Conservation (phyloP, 2,329 filamentous ascomycete species). For the Colletotrichum neosansevieriae region DNA sequence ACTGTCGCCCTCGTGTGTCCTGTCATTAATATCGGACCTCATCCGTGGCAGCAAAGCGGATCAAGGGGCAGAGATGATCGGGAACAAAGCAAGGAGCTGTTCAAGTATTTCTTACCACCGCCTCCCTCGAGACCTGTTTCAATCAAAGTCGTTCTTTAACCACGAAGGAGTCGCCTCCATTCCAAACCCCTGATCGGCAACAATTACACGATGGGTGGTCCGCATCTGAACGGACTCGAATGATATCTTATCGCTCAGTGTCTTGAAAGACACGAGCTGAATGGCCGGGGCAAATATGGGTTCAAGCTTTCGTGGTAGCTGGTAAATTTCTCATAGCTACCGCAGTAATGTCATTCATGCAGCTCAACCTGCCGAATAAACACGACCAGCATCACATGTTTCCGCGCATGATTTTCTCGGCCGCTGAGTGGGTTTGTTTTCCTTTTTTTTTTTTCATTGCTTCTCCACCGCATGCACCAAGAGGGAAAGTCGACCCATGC, state of each 20-base stretch:
- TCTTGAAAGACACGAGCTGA: not conserved
- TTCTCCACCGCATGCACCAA: conserved; percentile 17
- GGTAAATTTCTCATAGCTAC: too few species aligned
- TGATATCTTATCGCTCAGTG: conserved; percentile 2
- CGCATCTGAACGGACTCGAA: not conserved
- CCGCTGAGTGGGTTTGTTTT: conserved; percentile 3
- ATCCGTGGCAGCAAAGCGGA: conserved; percentile 1
- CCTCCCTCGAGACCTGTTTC: conserved; percentile 13
- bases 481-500: not conserved
- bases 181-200: not conserved
- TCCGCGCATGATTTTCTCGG: conserved; percentile 9
- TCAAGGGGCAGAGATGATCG: not conserved
- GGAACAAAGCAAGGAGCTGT: not conserved
- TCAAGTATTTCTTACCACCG: too few species aligned
- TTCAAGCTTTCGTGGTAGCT: conserved; percentile 1
- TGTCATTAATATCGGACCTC: not conserved
- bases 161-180: conserved; percentile 1
- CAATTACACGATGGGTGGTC: not conserved
- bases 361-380: not conserved
- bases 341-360: not conserved
- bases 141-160: conserved; percentile 4
- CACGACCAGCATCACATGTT: conserved; percentile 4
- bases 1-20: too few species aligned
- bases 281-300: not conserved
- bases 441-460: not conserved